Evolutionary conservation across 2,329 filamentous ascomycete species (phyloP), one percentile per base, ranked within the genome.

Genomic region (Microsporum canis): DNA sequence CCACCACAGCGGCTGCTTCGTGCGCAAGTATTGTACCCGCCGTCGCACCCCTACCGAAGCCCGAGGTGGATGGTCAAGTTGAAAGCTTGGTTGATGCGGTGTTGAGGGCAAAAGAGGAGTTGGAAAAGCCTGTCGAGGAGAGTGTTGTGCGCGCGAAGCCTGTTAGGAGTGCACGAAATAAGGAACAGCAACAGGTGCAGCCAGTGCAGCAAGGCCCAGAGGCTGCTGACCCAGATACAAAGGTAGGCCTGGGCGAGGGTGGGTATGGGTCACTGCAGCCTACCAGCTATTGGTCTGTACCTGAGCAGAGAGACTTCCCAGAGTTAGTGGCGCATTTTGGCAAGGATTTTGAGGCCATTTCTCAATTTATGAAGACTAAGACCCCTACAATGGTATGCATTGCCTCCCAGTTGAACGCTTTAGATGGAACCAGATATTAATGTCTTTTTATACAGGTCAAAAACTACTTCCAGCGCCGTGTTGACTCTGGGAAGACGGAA

Each of bases 241-340:
- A 53, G 27, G 34, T 31, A 27, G 59, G 49, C 49, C 41, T 33
- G 29, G 7, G 45, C 5, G 62, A 61, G 34, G 55, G 58, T 38
- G 70, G 69, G 2, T 76, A 75, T 65, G 72, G 72, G 12, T 71
- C 71, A 7, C 66, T 73, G 62, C 75, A 77, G 59, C 75, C 77
- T 34, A 79, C 76, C 3, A 80, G 78, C 62, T 80, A 80, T 66
- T 80, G 78, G 78, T 80, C 78, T 62, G 78, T 80, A 14, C 76
- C 77, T 10, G 78, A 80, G 65, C 73, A 77, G 64, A 71, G 73
- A 41, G 77, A 79, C 63, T 79, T 80, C 62, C 73, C 74, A 1
- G 71, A 72, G 12, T 66, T 79, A 47, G 67, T 80, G 41, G 72
- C 70, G 14, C 75, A 79, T 65, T 80, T 76, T 68, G 78, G 78